Base-by-base conservation (phyloP, 257 asterid genomes). In the Primulina tabacum region DNA sequence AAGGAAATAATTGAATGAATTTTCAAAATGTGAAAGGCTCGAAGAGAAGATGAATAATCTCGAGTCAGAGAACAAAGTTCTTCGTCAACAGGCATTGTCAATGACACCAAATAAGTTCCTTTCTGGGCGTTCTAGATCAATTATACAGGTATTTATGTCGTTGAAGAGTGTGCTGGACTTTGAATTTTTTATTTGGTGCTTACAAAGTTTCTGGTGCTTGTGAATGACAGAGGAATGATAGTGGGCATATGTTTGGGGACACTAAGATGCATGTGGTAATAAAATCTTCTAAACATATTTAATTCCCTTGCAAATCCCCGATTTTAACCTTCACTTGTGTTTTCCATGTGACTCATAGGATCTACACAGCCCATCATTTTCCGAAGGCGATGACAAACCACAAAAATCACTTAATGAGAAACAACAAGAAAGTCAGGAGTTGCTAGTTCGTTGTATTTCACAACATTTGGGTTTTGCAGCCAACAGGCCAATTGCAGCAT, bases 1-100 rank as follows among this genome's bases (percentile, higher is more conserved):
- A 68, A 60, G 56, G 74, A 65, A 70, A 26, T 35, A 55, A 61
- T 32, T 65, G 53, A 60, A 65, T 61, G 62, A 50, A 57, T 62
- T 40, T 73, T 75, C 65, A n/a, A 60, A 7, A 76, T 62, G 50
- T 40, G 70, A 70, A 82, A 94, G 99, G 90, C 86, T 86, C 62
- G 99, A 94, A 81, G 99, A 94, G 87, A 94, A 88, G 92, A 77
- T 86, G 65, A 75, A 75, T 75, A 91, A 94, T 77, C 77, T 88
- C 61, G 99, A 94, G 81, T 91, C 97, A 1, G 99, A 94, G 80
- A 94, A 88, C 75, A 91, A 94, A 91, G 97, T 94, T 86, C 89
- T 94, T 77, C 97, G 99, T 76, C 99, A 94, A 80, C 99, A 94
- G 71, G 92, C 97, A 60, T 92, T 94, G 75, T 91, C 97, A 71